Evolutionary conservation across 495 filamentous ascomycete species (phyloP), one percentile per base, ranked within the genome.

Genomic region (Venustampulla echinocandica): DNA sequence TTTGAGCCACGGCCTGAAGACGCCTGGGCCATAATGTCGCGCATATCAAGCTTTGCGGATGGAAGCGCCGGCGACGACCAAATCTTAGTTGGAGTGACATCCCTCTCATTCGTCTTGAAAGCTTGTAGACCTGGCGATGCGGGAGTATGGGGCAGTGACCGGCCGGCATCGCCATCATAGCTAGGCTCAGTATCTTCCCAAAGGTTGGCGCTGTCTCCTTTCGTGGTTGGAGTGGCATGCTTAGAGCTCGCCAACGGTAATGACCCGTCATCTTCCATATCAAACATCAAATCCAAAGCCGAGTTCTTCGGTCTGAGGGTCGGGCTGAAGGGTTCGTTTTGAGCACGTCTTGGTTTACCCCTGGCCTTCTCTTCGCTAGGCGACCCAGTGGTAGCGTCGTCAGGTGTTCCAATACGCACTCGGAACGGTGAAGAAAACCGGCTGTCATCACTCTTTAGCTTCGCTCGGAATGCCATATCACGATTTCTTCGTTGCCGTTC

Each of bases 211-310:
- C 20, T 40, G 11, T 20, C 34, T 5, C 6, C 34, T 17, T 37
- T 18, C 6, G 6, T 17, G 6, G 34, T 17, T 10, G 15, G 10
- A 25, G 19, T 13, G n/a, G 48, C 42, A 18, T 42, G 42, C 15
- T 35, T 52, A n/a, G 49, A 44, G 24, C 43, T 50, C 32, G 23
- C 35, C 14, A 35, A 47, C 34, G 4, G n/a, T 4, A 56, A 21
- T 1, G 24, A n/a, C 19, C 64, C 69, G 32, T 87, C 88, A n/a
- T 90, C 87, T 46, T 95, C 90, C 87, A 95, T 95, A 49, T 88
- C 81, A 57, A 95, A 95, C 69, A 95, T 92, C 28, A 95, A 69
- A 51, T 95, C 88, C n/a, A 68, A 66, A 1, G 69, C 63, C 0
- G 82, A 87, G 17, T 69, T 71, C 49, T 76, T 85, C 0, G 79